Evolutionary conservation across 2,329 filamentous ascomycete genomes (phyloP).

Genomic region (Ceratocystis cubensis): DNA sequence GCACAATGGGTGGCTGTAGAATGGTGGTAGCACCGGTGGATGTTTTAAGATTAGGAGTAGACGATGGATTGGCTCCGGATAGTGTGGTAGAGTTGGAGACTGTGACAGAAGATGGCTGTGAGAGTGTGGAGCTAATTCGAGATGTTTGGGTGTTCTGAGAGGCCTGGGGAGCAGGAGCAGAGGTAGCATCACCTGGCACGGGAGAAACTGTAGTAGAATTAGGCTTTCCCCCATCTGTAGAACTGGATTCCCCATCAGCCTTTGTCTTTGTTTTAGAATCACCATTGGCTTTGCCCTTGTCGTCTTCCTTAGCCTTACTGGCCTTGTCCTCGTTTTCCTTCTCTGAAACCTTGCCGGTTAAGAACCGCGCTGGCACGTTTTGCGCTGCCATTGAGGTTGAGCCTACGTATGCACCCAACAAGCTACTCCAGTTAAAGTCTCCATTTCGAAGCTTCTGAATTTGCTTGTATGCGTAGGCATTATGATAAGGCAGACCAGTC

Average conservation of each 20-base stretch:
- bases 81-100: not conserved
- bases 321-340: conserved; percentile 1
- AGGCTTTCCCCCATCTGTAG: not conserved
- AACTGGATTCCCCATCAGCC: not conserved
- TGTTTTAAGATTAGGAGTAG: not conserved
- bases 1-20: conserved; percentile 14
- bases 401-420: conserved; percentile 76
- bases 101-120: not conserved
- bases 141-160: not conserved
- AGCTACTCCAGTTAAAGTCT: conserved; percentile 68
- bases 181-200: not conserved
- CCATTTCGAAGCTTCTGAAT: conserved; percentile 62
- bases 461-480: conserved; percentile 67
- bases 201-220: not conserved
- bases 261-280: not conserved
- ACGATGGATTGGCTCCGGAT: not conserved
- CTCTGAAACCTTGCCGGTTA: conserved; percentile 24
- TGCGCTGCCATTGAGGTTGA: conserved; percentile 49
- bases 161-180: not conserved
- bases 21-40: conserved; percentile 4
- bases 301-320: not conserved
- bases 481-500: conserved; percentile 71
- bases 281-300: not conserved
- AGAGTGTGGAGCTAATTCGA: not conserved
- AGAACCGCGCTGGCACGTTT: conserved; percentile 71